These are phyloP conservation scores for Breviolum minutum DNA, from an alignment of 73 alveolate species.

Conservation along the genomic window DNA sequence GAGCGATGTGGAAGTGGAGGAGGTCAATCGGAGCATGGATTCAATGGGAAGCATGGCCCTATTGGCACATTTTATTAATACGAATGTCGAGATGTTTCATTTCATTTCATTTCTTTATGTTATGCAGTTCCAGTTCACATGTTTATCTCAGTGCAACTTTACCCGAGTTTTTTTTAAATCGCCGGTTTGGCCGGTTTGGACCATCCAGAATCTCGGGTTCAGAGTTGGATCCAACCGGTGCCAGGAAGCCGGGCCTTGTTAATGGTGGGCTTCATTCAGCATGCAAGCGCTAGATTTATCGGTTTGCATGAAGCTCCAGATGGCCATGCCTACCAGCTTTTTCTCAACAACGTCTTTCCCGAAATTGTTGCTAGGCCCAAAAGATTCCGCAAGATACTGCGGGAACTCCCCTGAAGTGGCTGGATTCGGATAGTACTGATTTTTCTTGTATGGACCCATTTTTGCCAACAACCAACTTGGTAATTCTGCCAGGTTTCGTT, in stretches of 20 bases:
- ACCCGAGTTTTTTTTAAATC: no score
- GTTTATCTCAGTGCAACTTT: no score
- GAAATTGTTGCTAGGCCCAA: background rate
- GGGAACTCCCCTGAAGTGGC: background rate
- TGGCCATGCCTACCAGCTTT: conserved; percentile 47
- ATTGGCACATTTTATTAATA: background rate
- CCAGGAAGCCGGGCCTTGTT: conserved; percentile 59
- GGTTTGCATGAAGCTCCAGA: conserved; percentile 16
- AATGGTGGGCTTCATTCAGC: conserved; percentile 85
- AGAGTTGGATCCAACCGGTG: background rate
- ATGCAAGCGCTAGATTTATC: conserved; percentile 53
- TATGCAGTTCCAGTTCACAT: no score
- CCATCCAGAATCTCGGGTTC: background rate
- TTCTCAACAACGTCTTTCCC: conserved; percentile 11
- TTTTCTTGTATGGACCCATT: no score
- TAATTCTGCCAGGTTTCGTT: conserved; percentile 10
- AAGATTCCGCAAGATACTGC: background rate
- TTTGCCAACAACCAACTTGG: background rate
- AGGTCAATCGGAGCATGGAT: conserved; percentile 8
- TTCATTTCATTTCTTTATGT: no score
- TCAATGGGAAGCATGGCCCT: background rate
- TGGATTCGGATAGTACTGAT: background rate
- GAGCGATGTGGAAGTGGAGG: background rate
- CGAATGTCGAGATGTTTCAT: no score
- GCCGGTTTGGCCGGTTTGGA: no score